Evolutionary conservation across 148 eudicot species (phyloP).

Genomic region (Drosera capensis): DNA sequence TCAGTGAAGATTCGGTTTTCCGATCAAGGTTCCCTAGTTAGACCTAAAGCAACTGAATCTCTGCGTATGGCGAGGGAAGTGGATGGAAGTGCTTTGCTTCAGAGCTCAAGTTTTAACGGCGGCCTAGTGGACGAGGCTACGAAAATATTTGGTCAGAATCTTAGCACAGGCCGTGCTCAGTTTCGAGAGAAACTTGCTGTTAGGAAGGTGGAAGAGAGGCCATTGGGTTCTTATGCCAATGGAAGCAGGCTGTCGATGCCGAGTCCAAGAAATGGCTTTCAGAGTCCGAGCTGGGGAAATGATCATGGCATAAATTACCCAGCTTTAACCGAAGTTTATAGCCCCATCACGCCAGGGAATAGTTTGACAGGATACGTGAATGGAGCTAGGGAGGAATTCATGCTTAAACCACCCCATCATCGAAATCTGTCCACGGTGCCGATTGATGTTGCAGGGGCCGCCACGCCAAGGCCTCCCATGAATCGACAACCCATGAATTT

Average conservation of each 20-base stretch:
- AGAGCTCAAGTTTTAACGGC: neutral
- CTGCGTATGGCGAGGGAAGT: constrained; percentile 17
- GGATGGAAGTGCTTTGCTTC: constrained; percentile 9
- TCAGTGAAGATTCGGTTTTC: constrained; percentile 38
- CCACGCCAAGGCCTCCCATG: constrained; percentile 29
- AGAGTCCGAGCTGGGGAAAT: constrained; percentile 29
- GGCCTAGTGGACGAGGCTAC: neutral
- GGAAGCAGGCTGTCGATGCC: constrained; percentile 23
- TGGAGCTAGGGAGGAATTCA: constrained; percentile 36
- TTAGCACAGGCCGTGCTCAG: constrained; percentile 12
- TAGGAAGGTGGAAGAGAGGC: constrained; percentile 26
- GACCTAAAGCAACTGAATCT: constrained; percentile 17
- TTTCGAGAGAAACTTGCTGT: constrained; percentile 57
- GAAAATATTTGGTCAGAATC: constrained; percentile 10
- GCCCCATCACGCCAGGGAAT: constrained; percentile 20
- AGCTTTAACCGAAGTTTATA: constrained; percentile 18
- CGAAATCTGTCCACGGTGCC: constrained; percentile 45
- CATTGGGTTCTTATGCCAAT: constrained; percentile 22
- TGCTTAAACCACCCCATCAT: constrained; percentile 22
- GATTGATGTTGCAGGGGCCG: constrained; percentile 63
- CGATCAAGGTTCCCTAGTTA: constrained; percentile 9
- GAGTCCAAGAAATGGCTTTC: constrained; percentile 28
- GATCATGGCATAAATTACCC: constrained; percentile 22
- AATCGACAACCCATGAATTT: constrained; percentile 18
- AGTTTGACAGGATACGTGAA: constrained; percentile 20